Conservation (phyloP, 1,284 basidiomycete species). For the Pulveroboletus sp. region DNA sequence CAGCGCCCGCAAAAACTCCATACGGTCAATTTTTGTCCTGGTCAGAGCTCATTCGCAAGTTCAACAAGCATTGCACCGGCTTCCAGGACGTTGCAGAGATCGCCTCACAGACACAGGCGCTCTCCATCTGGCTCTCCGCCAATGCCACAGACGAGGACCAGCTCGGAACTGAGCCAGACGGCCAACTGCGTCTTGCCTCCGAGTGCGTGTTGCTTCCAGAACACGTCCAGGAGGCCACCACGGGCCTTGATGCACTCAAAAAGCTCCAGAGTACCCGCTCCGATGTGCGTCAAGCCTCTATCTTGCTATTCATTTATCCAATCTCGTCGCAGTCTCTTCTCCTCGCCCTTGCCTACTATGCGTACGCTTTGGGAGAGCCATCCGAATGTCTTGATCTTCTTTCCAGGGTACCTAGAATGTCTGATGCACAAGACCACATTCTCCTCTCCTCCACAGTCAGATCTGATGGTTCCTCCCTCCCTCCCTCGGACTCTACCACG, state of each 20-base stretch:
- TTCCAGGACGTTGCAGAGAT: conserved; percentile 63
- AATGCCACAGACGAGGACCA: conserved; percentile 45
- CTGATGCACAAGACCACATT: conserved; percentile 52
- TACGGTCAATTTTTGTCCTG: conserved; percentile 65
- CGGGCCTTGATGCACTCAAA: conserved; percentile 54
- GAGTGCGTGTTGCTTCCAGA: conserved; percentile 61
- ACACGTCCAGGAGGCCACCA: conserved; percentile 51
- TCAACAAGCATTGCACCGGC: conserved; percentile 80
- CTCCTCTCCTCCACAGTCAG: conserved; percentile 46
- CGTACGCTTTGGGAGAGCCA: conserved; percentile 71
- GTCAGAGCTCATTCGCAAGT: conserved; percentile 83
- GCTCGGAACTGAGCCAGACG: conserved; percentile 37
- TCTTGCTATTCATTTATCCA: conserved; percentile 12
- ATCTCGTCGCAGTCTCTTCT: conserved; percentile 49
- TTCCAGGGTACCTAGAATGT: conserved; percentile 53
- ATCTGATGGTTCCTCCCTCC: conserved; percentile 43
- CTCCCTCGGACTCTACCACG: conserved; percentile 37
- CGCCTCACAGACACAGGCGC: conserved; percentile 63
- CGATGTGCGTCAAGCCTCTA: conserved; percentile 52
- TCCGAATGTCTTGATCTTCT: conserved; percentile 63
- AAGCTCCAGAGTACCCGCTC: conserved; percentile 52
- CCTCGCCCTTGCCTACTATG: conserved; percentile 72
- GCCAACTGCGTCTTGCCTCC: conserved; percentile 47
- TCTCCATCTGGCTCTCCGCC: conserved; percentile 59
- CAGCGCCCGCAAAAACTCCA: conserved; percentile 60